Conservation (phyloP, 2,329 filamentous ascomycete genomes). For the Fusarium succisae region DNA sequence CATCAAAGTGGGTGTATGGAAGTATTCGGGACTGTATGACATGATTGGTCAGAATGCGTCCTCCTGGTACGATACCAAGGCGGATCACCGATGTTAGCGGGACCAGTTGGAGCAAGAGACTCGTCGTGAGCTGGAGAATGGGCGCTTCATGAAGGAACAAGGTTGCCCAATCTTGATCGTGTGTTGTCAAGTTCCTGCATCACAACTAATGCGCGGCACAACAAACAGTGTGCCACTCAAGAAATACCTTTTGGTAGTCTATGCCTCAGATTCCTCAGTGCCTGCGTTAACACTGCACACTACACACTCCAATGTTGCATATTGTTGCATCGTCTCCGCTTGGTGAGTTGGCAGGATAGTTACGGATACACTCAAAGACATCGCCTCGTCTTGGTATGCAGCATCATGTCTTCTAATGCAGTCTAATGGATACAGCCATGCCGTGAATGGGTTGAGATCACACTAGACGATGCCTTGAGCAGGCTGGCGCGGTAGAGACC, state of each 20-base stretch:
- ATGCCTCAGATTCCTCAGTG: constrained; percentile 14
- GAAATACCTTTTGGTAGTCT: background rate
- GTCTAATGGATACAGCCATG: constrained; percentile 29
- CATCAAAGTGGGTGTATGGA: constrained; percentile 31
- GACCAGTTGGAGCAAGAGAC: constrained; percentile 31
- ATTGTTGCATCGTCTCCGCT: constrained; percentile 34
- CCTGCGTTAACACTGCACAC: constrained; percentile 23
- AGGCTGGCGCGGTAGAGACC: constrained; percentile 24
- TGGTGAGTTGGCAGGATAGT: constrained; percentile 41
- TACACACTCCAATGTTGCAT: background rate
- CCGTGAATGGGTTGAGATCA: constrained; percentile 33
- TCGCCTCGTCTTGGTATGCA: constrained; percentile 9
- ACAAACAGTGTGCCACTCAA: constrained; percentile 19
- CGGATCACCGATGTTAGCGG: constrained; percentile 39
- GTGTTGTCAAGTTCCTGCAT: constrained; percentile 41
- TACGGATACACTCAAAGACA: constrained; percentile 7
- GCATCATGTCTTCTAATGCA: constrained; percentile 21
- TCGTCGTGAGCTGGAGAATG: constrained; percentile 23
- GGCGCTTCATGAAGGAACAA: constrained; percentile 30
- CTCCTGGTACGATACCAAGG: constrained; percentile 37
- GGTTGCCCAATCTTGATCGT: constrained; percentile 38
- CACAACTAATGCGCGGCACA: constrained; percentile 20
- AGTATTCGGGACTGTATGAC: constrained; percentile 20
- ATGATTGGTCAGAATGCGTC: constrained; percentile 30
- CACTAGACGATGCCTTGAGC: constrained; percentile 27